phyloP scores from a whole-genome alignment of 2,329 filamentous ascomycete species.

The Macrophomina phaseolina region DNA sequence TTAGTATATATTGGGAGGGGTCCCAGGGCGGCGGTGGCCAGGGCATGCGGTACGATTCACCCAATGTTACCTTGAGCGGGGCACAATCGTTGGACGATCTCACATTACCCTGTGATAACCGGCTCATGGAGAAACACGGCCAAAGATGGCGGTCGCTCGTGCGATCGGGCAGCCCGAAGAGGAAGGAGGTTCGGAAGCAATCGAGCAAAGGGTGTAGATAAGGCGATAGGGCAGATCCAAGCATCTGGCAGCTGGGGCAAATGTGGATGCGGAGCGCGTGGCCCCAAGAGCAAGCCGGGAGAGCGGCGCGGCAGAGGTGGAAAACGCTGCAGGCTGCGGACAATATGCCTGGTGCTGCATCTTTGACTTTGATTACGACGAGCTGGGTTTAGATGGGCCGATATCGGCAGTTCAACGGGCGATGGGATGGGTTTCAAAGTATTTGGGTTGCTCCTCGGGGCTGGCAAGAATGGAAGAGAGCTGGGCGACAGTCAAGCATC shows the following conservation, averaged over 20 bases:
- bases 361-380: too few species aligned
- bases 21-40: too few species aligned
- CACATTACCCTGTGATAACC: not conserved
- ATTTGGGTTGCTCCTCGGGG: not conserved
- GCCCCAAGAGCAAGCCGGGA: not conserved
- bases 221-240: not conserved
- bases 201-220: not conserved
- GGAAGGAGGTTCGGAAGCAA: not conserved
- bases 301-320: not conserved
- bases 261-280: not conserved
- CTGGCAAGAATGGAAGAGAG: not conserved
- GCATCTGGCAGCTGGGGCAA: not conserved
- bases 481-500: not conserved
- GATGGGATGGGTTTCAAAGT: not conserved
- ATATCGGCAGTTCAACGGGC: not conserved
- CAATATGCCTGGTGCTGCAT: too few species aligned
- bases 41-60: too few species aligned
- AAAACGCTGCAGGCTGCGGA: too few species aligned
- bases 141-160: not conserved
- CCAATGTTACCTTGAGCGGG: constrained; percentile 19
- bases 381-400: not conserved
- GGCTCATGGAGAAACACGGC: not conserved
- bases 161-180: not conserved
- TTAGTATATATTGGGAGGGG: not conserved
- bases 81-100: not conserved